Evolutionary conservation across 225 moss, liverwort and hornwort genomes (phyloP).

Genomic region (Asterella californica): DNA sequence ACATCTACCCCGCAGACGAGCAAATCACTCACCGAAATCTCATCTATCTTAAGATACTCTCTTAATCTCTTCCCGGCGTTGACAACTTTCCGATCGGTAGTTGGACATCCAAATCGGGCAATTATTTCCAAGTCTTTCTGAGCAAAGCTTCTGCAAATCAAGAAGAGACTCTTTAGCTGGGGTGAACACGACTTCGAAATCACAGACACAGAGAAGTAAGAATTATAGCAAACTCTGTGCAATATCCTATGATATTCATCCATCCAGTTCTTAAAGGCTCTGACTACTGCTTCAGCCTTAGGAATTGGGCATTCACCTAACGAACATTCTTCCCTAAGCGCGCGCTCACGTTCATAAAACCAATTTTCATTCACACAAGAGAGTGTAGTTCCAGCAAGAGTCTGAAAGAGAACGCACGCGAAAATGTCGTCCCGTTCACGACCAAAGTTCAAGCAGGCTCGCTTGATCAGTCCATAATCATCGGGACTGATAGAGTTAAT

Average conservation of each 20-base stretch:
- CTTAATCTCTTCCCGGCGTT: constrained; percentile 94
- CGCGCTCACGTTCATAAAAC: too few relatives aligned
- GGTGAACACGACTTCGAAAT: not conserved
- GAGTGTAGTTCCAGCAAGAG: not conserved
- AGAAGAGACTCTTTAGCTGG: not conserved
- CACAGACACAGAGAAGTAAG: not conserved
- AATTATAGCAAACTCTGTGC: not conserved
- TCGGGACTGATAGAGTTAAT: constrained; percentile 18
- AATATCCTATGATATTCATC: not conserved
- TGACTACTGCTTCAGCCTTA: not conserved
- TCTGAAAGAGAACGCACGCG: constrained; percentile 34
- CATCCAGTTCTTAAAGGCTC: not conserved
- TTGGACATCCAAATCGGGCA: constrained; percentile 86
- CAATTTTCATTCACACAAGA: too few relatives aligned
- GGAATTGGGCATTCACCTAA: not conserved
- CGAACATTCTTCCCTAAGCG: not conserved
- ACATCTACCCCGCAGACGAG: not conserved
- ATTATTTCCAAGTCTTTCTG: constrained; percentile 52
- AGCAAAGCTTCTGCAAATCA: constrained; percentile 52
- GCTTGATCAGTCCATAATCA: constrained; percentile 56
- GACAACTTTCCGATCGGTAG: constrained; percentile 87
- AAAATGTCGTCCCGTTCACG: constrained; percentile 81
- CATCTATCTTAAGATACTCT: constrained; percentile 70
- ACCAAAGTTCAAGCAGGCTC: constrained; percentile 77
- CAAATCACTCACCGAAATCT: constrained; percentile 55